Evolutionary conservation across 495 filamentous ascomycete genomes (phyloP).

Genomic region (Penicillium parvum): DNA sequence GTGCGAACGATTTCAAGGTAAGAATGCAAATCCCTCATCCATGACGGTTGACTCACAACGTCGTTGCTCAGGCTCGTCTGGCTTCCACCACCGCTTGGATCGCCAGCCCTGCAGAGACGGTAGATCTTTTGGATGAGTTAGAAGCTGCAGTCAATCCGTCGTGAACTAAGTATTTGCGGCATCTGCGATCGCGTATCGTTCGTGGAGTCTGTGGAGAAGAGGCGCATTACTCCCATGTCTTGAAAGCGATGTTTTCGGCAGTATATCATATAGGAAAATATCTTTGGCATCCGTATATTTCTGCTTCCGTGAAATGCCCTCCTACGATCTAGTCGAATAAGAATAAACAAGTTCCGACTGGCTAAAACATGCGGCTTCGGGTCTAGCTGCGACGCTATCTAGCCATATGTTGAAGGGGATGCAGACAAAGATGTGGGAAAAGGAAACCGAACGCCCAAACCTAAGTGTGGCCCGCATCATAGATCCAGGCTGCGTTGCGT

Average conservation of each 20-base stretch:
- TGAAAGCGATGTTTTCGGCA: too few relatives aligned
- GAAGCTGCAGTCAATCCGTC: constrained; percentile 17
- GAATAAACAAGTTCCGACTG: too few relatives aligned
- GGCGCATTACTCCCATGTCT: too few relatives aligned
- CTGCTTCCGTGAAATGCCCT: too few relatives aligned
- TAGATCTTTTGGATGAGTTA: constrained; percentile 75
- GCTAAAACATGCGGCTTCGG: background rate
- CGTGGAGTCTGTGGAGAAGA: too few relatives aligned
- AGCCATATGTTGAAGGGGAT: background rate
- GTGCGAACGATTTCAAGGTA: constrained; percentile 95
- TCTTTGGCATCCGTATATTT: too few relatives aligned
- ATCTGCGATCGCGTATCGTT: background rate
- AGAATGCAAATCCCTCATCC: background rate
- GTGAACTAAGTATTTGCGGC: background rate
- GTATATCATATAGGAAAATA: too few relatives aligned
- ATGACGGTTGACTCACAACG: background rate
- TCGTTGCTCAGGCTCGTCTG: constrained; percentile 46
- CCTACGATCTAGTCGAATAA: too few relatives aligned
- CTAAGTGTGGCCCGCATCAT: constrained; percentile 6
- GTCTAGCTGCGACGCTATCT: constrained; percentile 10
- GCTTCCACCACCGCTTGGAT: constrained; percentile 82
- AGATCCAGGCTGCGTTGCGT: constrained; percentile 12
- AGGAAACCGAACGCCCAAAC: constrained; percentile 7
- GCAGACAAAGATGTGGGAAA: background rate
- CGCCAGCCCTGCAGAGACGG: constrained; percentile 84